Conservation (phyloP, 805 yeast species). For the Candida tammaniensis region DNA sequence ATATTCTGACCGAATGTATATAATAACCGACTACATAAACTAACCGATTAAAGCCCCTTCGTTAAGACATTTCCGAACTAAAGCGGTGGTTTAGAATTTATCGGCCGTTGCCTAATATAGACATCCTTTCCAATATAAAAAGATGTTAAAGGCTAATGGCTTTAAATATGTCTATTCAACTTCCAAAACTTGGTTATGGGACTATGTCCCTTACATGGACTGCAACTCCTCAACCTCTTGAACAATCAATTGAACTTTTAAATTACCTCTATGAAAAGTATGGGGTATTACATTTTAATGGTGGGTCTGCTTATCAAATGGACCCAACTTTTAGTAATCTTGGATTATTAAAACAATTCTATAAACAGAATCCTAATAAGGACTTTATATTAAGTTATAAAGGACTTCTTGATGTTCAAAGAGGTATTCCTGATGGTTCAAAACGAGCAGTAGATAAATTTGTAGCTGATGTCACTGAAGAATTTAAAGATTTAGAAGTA, state of each 20-base stretch:
- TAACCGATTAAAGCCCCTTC: too few species aligned
- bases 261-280: slow-evolving; percentile 43
- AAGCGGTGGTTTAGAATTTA: too few species aligned
- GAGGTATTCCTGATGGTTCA: slow-evolving; percentile 49
- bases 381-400: slow-evolving; percentile 63
- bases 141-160: too few species aligned
- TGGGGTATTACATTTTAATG: slow-evolving; percentile 57
- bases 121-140: too few species aligned
- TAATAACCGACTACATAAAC: too few species aligned
- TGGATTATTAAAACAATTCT: slow-evolving; percentile 53
- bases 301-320: slow-evolving; percentile 76
- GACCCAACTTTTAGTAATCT: slow-evolving; percentile 44
- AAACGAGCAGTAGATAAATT: slow-evolving; percentile 46
- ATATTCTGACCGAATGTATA: too few species aligned
- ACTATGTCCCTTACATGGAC: slow-evolving; percentile 80
- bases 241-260: slow-evolving; percentile 52
- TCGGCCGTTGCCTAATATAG: too few species aligned
- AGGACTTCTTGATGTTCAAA: slow-evolving; percentile 50
- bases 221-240: slow-evolving; percentile 51
- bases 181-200: too few species aligned
- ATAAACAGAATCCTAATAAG: slow-evolving; percentile 36
- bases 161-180: too few species aligned
- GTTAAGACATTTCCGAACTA: too few species aligned
- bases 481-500: slow-evolving; percentile 18
- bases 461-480: slow-evolving; percentile 40